Percentiles rank a stretch among this genome's conserved stretches.
Conservation (phyloP, 2,329 filamentous ascomycete genomes). For the Dothideomycetidae sp. region DNA sequence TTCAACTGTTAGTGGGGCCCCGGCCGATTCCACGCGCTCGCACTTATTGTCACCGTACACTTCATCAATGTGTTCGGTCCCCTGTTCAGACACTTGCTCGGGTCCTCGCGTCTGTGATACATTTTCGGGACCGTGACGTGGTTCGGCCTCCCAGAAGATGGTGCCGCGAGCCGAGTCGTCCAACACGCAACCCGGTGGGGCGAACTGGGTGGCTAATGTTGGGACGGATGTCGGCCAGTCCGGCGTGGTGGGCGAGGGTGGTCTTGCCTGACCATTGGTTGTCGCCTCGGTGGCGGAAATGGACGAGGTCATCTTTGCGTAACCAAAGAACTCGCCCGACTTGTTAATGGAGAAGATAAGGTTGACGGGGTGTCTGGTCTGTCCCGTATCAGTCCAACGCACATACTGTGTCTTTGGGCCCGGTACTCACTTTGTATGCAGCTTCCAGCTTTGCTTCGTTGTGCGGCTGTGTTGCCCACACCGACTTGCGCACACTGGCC, state of each 20-base stretch:
- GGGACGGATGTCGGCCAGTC: slow-evolving; percentile 67
- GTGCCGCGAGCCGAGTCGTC: slow-evolving; percentile 88
- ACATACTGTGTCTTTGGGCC: too few species aligned
- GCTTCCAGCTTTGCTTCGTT: slow-evolving; percentile 75
- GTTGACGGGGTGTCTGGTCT: slow-evolving; percentile 74
- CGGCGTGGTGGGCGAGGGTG: slow-evolving; percentile 32
- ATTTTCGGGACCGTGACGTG: slow-evolving; percentile 37
- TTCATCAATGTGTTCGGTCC: slow-evolving; percentile 8
- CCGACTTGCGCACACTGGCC: slow-evolving; percentile 65
- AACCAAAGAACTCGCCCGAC: slow-evolving; percentile 92
- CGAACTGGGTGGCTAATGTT: slow-evolving; percentile 62
- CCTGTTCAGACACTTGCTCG: too few species aligned
- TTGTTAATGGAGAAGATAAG: slow-evolving; percentile 95
- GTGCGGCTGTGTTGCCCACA: slow-evolving; percentile 90
- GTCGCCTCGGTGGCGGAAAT: slow-evolving; percentile 60
- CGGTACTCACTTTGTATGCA: slow-evolving; percentile 57
- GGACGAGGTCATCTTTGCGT: slow-evolving; percentile 74
- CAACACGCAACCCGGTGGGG: slow-evolving; percentile 73
- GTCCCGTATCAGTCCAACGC: too few species aligned
- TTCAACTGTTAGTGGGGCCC: too few species aligned
- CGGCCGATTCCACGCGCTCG: too few species aligned
- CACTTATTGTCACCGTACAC: too few species aligned
- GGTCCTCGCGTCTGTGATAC: too few species aligned
- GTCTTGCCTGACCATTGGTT: slow-evolving; percentile 29
- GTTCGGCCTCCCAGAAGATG: slow-evolving; percentile 86